Percentiles rank a stretch among this genome's conserved stretches.
phyloP scores from a whole-genome alignment of 768 basidiomycete genomes.

The Collybia sp. region DNA sequence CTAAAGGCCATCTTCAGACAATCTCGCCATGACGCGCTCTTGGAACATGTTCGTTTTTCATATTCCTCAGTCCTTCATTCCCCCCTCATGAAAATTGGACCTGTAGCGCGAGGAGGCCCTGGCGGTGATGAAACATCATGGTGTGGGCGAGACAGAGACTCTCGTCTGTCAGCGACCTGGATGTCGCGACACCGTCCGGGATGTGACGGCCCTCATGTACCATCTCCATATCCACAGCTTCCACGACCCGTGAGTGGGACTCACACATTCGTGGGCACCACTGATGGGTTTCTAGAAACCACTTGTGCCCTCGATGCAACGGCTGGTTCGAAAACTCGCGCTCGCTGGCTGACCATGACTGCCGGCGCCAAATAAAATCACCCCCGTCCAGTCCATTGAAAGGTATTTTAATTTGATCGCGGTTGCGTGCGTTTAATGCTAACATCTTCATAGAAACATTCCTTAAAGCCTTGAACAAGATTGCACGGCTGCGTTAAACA shows the following conservation, averaged over 20 bases:
- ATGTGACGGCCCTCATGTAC: constrained; percentile 40
- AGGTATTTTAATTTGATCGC: constrained; percentile 1
- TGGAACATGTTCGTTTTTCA: constrained; percentile 30
- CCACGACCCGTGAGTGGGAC: constrained; percentile 30
- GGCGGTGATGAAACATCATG: constrained; percentile 18
- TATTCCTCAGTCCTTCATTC: background rate
- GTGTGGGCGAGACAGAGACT: constrained; percentile 20
- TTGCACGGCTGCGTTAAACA: too few species aligned
- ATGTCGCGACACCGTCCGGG: constrained; percentile 37
- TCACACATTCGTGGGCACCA: constrained; percentile 1
- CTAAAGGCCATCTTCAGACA: constrained; percentile 27
- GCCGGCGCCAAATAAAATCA: constrained; percentile 7
- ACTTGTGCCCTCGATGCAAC: constrained; percentile 18
- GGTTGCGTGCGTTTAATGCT: background rate
- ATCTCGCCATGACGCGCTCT: constrained; percentile 29
- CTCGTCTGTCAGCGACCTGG: constrained; percentile 41
- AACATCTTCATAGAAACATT: too few species aligned
- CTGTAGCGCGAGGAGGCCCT: constrained; percentile 33
- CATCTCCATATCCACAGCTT: constrained; percentile 58
- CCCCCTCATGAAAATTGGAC: background rate
- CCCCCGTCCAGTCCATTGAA: constrained; percentile 11
- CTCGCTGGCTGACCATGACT: constrained; percentile 16
- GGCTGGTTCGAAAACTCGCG: constrained; percentile 12
- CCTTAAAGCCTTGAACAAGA: too few species aligned
- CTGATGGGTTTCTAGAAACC: constrained; percentile 8